Conservation (phyloP, 108 stramenopile species). For the Cyclostephanos tholiformis region DNA sequence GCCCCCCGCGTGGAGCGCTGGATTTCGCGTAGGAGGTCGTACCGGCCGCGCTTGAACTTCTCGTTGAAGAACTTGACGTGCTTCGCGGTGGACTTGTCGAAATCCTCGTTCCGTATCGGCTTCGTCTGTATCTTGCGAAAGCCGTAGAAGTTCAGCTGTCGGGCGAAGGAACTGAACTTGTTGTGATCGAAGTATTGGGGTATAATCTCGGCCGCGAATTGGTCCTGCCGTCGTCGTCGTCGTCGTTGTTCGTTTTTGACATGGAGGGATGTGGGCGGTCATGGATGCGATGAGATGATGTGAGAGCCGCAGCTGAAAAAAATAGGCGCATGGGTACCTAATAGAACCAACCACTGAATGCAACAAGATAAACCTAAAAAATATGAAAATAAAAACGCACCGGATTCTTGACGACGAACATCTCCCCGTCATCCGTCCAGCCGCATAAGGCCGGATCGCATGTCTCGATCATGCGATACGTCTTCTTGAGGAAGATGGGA, state of each 20-base stretch:
- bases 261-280: not conserved
- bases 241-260: not conserved
- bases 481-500: constrained; percentile 88
- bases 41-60: constrained; percentile 83
- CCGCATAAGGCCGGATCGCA: constrained; percentile 71
- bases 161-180: constrained; percentile 54
- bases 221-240: too few species aligned
- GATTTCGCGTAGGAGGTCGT: constrained; percentile 78
- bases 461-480: constrained; percentile 86
- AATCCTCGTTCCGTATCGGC: constrained; percentile 84
- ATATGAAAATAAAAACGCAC: too few species aligned
- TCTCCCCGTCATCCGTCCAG: constrained; percentile 83
- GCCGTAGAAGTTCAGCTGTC: constrained; percentile 78
- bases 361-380: too few species aligned
- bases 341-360: too few species aligned
- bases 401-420: constrained; percentile 88
- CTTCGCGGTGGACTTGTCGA: constrained; percentile 75
- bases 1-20: constrained; percentile 81
- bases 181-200: constrained; percentile 92
- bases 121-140: constrained; percentile 90
- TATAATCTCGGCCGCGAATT: constrained; percentile 52
- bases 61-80: constrained; percentile 89
- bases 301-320: too few species aligned
- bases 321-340: too few species aligned
- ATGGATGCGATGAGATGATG: not conserved